Percentiles rank a stretch among this genome's conserved stretches.
Evolutionary conservation across 2,329 filamentous ascomycete genomes (phyloP).

Genomic region (Calonectria pauciramosa): DNA sequence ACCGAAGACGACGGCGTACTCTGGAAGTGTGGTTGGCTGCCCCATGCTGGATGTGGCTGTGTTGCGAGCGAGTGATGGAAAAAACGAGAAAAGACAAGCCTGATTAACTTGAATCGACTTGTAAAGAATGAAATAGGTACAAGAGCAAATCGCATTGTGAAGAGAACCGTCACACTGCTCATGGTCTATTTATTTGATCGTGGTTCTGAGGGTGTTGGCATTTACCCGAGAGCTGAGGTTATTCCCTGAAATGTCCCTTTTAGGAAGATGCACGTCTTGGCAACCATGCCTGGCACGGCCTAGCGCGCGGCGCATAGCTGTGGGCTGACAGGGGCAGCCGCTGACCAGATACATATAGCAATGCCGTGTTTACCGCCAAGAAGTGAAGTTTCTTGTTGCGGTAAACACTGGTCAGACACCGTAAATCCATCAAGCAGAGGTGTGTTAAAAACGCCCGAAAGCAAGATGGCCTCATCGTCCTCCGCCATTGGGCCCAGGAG

Average conservation of each 20-base stretch:
- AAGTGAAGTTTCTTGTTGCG: not conserved
- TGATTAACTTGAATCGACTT: not conserved
- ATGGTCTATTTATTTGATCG: not conserved
- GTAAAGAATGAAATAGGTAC: not conserved
- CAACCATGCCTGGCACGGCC: not conserved
- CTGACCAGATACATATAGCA: not conserved
- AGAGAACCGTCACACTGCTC: too few relatives aligned
- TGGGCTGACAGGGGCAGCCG: not conserved
- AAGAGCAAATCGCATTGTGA: not conserved
- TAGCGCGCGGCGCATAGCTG: not conserved
- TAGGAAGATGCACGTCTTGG: conserved; percentile 13
- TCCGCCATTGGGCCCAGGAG: not conserved
- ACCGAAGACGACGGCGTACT: conserved; percentile 4
- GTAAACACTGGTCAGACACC: not conserved
- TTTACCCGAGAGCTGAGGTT: conserved; percentile 1
- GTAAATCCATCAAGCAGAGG: not conserved
- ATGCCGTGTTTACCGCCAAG: not conserved
- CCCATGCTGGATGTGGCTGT: not conserved
- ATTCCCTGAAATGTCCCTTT: not conserved
- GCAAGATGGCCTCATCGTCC: not conserved
- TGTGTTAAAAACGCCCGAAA: not conserved
- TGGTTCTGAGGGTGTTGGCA: not conserved
- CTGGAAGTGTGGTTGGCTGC: not conserved
- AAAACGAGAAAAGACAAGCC: not conserved
- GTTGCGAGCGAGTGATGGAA: not conserved